phyloP scores from a whole-genome alignment of 1,284 basidiomycete species.

The Cryptococcus amylolentus region DNA sequence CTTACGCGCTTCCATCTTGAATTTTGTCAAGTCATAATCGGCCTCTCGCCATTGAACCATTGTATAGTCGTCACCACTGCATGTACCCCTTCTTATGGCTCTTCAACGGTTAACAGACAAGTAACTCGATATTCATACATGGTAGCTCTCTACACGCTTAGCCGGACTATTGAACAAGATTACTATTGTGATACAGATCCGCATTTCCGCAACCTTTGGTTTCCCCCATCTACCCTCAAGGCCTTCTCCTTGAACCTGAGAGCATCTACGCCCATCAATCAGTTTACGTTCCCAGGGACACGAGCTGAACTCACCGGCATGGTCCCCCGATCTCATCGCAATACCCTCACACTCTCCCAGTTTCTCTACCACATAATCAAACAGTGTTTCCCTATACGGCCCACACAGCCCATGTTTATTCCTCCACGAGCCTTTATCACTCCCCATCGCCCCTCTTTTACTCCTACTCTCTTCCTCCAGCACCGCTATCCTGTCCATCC shows the following conservation, averaged over 20 bases:
- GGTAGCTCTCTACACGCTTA: background rate
- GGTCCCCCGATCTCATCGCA: background rate
- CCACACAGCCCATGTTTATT: slow-evolving; percentile 9
- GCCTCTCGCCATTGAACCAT: background rate
- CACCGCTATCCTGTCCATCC: background rate
- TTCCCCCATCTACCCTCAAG: too few relatives aligned
- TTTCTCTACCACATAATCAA: slow-evolving; percentile 2
- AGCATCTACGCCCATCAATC: slow-evolving; percentile 6
- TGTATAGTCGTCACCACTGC: background rate
- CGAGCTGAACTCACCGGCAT: slow-evolving; percentile 4
- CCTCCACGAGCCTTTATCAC: background rate
- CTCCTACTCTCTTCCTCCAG: too few relatives aligned
- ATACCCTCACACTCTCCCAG: slow-evolving; percentile 2
- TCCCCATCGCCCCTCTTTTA: background rate
- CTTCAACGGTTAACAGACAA: too few relatives aligned
- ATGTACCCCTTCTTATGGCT: background rate
- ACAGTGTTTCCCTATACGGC: slow-evolving; percentile 3
- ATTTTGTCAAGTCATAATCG: background rate
- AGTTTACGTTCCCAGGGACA: background rate
- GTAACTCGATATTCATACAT: background rate
- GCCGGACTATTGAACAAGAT: background rate
- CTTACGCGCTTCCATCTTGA: background rate
- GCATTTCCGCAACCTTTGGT: background rate
- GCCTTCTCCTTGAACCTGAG: slow-evolving; percentile 5
- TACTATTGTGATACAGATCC: background rate